Conservation (phyloP, 176 grass and related monocot species). For the Oryza meyeriana region DNA sequence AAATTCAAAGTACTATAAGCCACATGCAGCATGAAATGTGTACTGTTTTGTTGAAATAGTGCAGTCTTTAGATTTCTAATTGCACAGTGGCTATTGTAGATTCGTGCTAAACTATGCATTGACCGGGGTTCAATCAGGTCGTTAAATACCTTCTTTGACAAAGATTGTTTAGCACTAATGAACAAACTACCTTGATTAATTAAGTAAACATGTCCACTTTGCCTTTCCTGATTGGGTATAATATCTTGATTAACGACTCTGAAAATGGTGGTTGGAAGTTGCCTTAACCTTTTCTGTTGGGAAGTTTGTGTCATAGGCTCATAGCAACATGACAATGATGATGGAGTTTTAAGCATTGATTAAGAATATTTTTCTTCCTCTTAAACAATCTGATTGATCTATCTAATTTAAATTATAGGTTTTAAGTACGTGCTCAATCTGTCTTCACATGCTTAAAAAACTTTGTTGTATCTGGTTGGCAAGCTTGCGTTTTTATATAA, state of each 20-base stretch:
- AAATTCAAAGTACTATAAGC: too few species aligned
- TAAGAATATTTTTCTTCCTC: background rate
- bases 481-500: background rate
- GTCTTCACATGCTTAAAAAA: slow-evolving; percentile 28
- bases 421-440: slow-evolving; percentile 22
- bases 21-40: too few species aligned
- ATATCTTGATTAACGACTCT: slow-evolving; percentile 18
- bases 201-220: background rate
- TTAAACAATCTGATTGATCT: background rate
- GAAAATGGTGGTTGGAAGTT: slow-evolving; percentile 11
- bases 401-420: background rate
- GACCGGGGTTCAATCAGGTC: background rate
- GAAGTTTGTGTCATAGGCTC: slow-evolving; percentile 22
- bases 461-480: background rate
- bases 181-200: slow-evolving; percentile 13
- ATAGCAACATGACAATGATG: background rate
- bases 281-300: slow-evolving; percentile 17
- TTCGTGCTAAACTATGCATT: background rate
- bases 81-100: background rate
- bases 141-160: slow-evolving; percentile 5
- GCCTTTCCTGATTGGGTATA: background rate
- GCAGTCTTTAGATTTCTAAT: background rate
- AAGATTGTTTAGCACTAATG: slow-evolving; percentile 1
- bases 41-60: background rate
- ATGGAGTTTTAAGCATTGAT: background rate